Conservation (phyloP, 805 yeast species). For the Candida dendrica region DNA sequence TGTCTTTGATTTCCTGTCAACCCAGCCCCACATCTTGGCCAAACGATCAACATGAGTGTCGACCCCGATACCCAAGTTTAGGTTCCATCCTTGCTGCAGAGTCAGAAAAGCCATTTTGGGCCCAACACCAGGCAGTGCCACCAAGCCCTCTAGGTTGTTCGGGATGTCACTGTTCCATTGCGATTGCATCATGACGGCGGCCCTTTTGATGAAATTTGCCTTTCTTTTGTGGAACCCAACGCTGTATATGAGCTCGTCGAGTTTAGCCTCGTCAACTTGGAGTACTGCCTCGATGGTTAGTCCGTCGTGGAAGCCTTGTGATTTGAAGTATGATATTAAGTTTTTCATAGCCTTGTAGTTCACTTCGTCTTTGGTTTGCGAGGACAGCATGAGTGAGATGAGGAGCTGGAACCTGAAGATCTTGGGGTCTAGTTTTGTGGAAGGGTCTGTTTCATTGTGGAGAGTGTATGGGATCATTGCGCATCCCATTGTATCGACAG, state of each 20-base stretch:
- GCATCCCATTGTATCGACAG: conserved; percentile 88
- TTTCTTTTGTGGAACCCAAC: conserved; percentile 88
- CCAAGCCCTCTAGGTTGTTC: conserved; percentile 52
- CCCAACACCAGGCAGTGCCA: conserved; percentile 83
- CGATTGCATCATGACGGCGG: conserved; percentile 46
- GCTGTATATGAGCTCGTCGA: conserved; percentile 62
- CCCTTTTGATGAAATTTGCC: conserved; percentile 58
- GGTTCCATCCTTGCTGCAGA: conserved; percentile 75
- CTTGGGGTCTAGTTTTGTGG: conserved; percentile 22
- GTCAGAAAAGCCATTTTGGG: conserved; percentile 89
- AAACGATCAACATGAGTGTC: conserved; percentile 86
- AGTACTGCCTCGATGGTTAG: conserved; percentile 48
- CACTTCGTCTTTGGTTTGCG: conserved; percentile 89
- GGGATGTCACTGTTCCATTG: conserved; percentile 68
- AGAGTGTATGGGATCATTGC: conserved; percentile 44
- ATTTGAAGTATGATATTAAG: conserved; percentile 41
- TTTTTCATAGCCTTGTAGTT: conserved; percentile 65
- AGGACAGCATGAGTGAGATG: conserved; percentile 76
- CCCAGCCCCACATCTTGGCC: conserved; percentile 80
- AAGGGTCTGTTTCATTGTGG: conserved; percentile 15
- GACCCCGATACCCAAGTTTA: conserved; percentile 82
- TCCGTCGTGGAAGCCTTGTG: conserved; percentile 41
- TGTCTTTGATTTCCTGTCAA: conserved; percentile 37
- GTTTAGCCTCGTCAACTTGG: conserved; percentile 41
- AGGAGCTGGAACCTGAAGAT: conserved; percentile 64